A percentile compares a stretch with the other conserved stretches of the same genome.
Conservation (phyloP, 2,329 filamentous ascomycete species). For the Ciborinia camelliae region DNA sequence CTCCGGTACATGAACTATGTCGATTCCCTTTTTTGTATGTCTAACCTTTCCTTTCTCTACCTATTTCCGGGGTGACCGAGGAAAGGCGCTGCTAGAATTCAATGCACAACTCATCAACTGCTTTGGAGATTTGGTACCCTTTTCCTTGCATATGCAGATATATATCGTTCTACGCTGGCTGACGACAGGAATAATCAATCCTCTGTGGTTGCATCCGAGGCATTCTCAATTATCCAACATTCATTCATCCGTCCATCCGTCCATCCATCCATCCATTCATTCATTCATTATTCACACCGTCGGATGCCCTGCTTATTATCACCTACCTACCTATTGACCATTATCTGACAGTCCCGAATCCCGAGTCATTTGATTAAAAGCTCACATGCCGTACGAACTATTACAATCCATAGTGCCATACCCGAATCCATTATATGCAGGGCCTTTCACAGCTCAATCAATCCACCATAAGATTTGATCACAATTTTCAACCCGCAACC, state of each 20-base stretch:
- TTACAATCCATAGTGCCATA: not conserved
- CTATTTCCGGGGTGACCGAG: constrained; percentile 9
- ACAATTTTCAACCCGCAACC: not conserved
- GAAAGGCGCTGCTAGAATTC: constrained; percentile 9
- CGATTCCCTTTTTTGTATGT: not conserved
- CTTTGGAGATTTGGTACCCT: not conserved
- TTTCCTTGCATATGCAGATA: constrained; percentile 12
- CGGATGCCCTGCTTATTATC: no score
- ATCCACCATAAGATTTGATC: no score
- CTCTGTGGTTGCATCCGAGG: not conserved
- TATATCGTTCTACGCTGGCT: constrained; percentile 2
- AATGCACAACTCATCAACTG: not conserved
- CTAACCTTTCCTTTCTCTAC: not conserved
- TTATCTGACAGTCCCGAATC: not conserved
- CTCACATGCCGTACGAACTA: not conserved
- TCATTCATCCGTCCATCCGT: not conserved
- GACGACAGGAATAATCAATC: constrained; percentile 3
- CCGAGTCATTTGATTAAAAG: constrained; percentile 10
- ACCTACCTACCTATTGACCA: constrained; percentile 1
- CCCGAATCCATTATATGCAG: not conserved
- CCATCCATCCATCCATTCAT: no score
- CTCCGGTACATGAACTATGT: not conserved
- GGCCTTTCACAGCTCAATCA: not conserved
- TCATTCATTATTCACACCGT: no score
- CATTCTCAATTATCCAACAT: no score